phyloP scores from a whole-genome alignment of 306 rosid genomes.

The Trichosanthes truncata region DNA sequence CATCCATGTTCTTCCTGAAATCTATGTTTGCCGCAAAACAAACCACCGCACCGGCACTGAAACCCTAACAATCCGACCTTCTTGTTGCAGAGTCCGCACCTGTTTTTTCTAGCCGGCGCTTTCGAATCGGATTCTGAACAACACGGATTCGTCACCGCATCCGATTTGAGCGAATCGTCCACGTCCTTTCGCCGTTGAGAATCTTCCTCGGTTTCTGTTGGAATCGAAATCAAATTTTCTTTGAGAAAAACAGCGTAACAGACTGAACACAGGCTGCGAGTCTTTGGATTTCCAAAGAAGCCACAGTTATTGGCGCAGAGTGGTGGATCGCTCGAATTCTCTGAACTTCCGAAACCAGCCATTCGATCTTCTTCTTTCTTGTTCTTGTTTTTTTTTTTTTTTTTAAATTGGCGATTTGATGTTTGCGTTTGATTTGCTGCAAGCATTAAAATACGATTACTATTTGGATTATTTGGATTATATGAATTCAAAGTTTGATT shows the following conservation, averaged over 20 bases:
- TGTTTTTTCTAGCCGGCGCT: background rate
- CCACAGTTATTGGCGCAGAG: constrained; percentile 34
- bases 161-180: background rate
- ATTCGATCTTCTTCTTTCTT: background rate
- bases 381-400: background rate
- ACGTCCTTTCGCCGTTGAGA: background rate
- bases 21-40: constrained; percentile 14
- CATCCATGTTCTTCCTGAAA: constrained; percentile 10
- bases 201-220: background rate
- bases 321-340: background rate
- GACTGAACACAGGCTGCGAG: constrained; percentile 19
- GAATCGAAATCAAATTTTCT: background rate
- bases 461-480: too few species aligned
- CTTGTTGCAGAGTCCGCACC: constrained; percentile 12
- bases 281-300: constrained; percentile 19
- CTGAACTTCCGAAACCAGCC: background rate
- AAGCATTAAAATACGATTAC: too few species aligned
- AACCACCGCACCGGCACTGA: constrained; percentile 8
- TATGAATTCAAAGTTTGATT: too few species aligned
- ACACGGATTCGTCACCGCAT: background rate
- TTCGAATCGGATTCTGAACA: background rate
- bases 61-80: constrained; percentile 7
- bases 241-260: constrained; percentile 12
- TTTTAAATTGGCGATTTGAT: background rate
- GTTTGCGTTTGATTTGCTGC: too few species aligned